A percentile compares a stretch with the other conserved stretches of the same genome.
These are phyloP conservation scores for Fragilariopsis cylindrus DNA, from an alignment of 108 stramenopile species.

Conservation along the genomic window DNA sequence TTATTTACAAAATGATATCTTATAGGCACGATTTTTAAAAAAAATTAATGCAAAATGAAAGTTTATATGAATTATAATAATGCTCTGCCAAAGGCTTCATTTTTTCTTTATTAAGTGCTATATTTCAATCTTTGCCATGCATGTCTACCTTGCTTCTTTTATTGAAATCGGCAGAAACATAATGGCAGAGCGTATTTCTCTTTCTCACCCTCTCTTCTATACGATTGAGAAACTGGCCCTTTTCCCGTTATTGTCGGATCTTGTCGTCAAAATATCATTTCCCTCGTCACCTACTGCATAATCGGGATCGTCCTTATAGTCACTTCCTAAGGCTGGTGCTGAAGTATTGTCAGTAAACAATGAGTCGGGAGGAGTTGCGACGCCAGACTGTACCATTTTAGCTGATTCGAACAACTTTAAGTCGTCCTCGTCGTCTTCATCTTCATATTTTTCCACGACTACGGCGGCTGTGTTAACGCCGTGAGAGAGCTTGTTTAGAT, in stretches of 20 bases:
- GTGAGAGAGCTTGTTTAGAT: slow-evolving; percentile 21
- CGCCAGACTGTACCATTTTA: background rate
- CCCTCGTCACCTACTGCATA: background rate
- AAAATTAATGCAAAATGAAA: too few relatives aligned
- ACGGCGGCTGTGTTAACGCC: slow-evolving; percentile 13
- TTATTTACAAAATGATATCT: too few relatives aligned
- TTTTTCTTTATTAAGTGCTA: too few relatives aligned
- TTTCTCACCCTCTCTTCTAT: background rate
- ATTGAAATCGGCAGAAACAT: too few relatives aligned
- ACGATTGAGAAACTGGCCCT: background rate
- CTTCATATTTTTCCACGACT: background rate
- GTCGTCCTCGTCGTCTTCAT: slow-evolving; percentile 7
- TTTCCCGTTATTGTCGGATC: background rate
- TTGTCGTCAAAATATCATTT: background rate
- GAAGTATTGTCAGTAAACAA: background rate
- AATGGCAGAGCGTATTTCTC: too few relatives aligned
- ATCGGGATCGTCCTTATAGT: slow-evolving; percentile 1
- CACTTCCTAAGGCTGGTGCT: background rate
- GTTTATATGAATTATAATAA: too few relatives aligned
- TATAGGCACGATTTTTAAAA: too few relatives aligned
- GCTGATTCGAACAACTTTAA: background rate
- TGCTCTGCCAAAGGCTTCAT: too few relatives aligned
- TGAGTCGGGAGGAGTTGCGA: background rate
- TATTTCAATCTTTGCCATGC: too few relatives aligned
- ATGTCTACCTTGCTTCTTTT: too few relatives aligned